A percentile compares a stretch with the other conserved stretches of the same genome.
Evolutionary conservation across 106 monocot genomes (phyloP).

Genomic region (Amphibolis antarctica): DNA sequence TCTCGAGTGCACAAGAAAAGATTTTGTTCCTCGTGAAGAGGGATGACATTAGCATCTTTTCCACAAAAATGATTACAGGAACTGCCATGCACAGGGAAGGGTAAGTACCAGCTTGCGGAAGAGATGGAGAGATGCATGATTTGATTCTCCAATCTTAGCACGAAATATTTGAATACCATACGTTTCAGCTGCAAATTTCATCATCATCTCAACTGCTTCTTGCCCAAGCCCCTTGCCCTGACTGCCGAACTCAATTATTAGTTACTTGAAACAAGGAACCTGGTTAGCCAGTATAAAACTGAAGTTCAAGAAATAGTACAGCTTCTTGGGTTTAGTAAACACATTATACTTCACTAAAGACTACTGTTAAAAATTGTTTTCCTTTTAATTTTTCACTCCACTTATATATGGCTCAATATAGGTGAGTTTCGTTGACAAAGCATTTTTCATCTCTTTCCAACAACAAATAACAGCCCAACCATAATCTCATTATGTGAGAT

Average conservation of each 20-base stretch:
- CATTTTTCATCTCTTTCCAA: no score
- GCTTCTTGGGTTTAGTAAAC: no score
- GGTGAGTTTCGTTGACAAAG: no score
- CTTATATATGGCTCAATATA: no score
- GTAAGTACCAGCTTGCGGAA: slow-evolving; percentile 65
- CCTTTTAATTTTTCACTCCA: no score
- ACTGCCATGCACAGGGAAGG: background rate
- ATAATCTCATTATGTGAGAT: no score
- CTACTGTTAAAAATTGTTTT: no score
- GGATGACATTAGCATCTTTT: background rate
- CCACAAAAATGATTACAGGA: background rate
- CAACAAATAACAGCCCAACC: no score
- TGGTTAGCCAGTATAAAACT: background rate
- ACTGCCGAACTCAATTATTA: slow-evolving; percentile 10
- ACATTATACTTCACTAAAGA: no score
- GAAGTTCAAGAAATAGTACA: no score
- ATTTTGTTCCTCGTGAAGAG: no score
- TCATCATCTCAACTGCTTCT: slow-evolving; percentile 81
- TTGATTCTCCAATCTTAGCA: slow-evolving; percentile 77
- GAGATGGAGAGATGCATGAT: slow-evolving; percentile 61
- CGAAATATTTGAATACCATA: slow-evolving; percentile 62
- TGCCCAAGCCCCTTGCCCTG: slow-evolving; percentile 81
- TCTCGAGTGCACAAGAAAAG: no score
- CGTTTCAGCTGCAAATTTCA: slow-evolving; percentile 53
- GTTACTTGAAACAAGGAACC: background rate